Evolutionary conservation across 2,329 filamentous ascomycete genomes (phyloP).

Genomic region (Myriosclerotinia scirpicola): DNA sequence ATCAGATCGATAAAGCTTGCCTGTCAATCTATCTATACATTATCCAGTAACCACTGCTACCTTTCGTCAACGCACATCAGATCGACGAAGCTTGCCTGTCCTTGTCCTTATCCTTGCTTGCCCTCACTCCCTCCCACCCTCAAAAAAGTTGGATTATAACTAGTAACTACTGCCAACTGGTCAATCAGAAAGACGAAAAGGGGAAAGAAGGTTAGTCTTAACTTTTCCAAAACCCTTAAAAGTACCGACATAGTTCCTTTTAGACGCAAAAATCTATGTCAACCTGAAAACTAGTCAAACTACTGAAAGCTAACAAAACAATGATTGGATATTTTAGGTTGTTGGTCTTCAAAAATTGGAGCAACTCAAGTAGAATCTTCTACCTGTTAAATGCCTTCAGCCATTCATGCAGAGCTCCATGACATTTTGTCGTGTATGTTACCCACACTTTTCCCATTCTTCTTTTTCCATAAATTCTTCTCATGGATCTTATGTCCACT

Average conservation of each 20-base stretch:
- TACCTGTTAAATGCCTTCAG: slow-evolving; percentile 23
- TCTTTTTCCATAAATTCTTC: neutral
- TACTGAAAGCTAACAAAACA: neutral
- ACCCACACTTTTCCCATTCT: slow-evolving; percentile 3
- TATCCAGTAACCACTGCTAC: too few relatives aligned
- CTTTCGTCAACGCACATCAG: too few relatives aligned
- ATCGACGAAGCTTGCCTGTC: too few relatives aligned
- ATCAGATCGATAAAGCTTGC: neutral
- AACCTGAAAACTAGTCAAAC: too few relatives aligned
- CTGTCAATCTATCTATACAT: neutral
- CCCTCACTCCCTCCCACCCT: too few relatives aligned
- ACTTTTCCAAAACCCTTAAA: neutral
- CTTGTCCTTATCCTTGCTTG: too few relatives aligned
- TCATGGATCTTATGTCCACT: slow-evolving; percentile 9
- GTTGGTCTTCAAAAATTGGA: neutral
- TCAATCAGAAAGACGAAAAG: neutral
- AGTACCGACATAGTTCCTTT: slow-evolving; percentile 18
- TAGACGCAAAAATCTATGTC: too few relatives aligned
- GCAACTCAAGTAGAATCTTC: neutral
- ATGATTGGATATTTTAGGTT: slow-evolving; percentile 10
- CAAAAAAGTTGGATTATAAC: neutral
- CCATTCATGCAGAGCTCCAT: slow-evolving; percentile 20
- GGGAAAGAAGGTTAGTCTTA: slow-evolving; percentile 4
- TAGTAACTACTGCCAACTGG: too few relatives aligned
- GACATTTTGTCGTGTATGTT: slow-evolving; percentile 22